Percentiles rank a stretch among this genome's conserved stretches.
Evolutionary conservation across 2,329 filamentous ascomycete species (phyloP).

Genomic region (Colletotrichum musicola): DNA sequence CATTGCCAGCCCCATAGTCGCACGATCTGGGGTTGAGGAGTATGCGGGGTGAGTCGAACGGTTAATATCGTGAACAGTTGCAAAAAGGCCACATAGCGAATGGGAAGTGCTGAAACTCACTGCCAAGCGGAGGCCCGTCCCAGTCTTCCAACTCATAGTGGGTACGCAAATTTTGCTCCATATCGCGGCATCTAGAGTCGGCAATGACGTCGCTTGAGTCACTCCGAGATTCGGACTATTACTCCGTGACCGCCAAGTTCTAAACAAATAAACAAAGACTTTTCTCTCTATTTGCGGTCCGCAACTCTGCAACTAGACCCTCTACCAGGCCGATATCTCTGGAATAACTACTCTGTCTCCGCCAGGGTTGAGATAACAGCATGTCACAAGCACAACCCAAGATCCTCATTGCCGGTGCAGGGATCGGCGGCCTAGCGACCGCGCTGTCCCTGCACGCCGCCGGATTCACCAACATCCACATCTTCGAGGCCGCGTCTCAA

Average conservation of each 20-base stretch:
- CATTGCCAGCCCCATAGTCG: background rate
- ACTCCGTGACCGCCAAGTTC: background rate
- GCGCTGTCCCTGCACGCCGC: constrained; percentile 33
- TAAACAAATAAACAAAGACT: background rate
- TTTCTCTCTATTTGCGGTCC: background rate
- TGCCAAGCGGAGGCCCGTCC: background rate
- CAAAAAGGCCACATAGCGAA: background rate
- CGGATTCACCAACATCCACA: constrained; percentile 27
- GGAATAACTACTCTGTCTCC: background rate
- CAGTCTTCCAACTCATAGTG: background rate
- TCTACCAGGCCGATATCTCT: background rate
- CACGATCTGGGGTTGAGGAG: background rate
- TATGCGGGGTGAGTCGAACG: background rate
- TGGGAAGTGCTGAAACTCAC: background rate
- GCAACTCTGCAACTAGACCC: background rate
- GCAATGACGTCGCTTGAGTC: background rate
- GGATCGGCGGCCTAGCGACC: constrained; percentile 28
- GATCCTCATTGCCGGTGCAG: constrained; percentile 46
- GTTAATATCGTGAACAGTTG: background rate
- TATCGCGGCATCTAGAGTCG: background rate
- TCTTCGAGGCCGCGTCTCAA: constrained; percentile 28
- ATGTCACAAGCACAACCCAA: constrained; percentile 25
- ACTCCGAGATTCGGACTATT: background rate
- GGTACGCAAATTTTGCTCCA: background rate
- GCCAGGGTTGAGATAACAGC: background rate